Evolutionary conservation across 306 rosid species (phyloP).

Genomic region (Fragaria ananassa): DNA sequence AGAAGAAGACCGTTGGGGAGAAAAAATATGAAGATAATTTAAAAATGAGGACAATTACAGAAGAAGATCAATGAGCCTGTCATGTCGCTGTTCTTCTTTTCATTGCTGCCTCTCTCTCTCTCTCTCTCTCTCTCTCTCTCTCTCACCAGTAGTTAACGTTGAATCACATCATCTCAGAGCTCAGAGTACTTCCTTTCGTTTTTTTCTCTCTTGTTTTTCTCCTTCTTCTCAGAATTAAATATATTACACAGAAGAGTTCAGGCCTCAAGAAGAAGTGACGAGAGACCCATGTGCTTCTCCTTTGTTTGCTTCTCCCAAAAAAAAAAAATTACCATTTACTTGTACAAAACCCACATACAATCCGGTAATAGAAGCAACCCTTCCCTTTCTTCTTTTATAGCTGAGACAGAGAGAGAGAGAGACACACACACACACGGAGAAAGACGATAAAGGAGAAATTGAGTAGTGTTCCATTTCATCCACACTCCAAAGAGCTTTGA

Average conservation of each 20-base stretch:
- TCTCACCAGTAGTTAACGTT: conserved; percentile 35
- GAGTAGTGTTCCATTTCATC: conserved; percentile 17
- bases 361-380: not conserved
- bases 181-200: conserved; percentile 22
- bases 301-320: conserved; percentile 30
- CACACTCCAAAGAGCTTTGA: conserved; percentile 41
- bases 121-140: conserved; percentile 9
- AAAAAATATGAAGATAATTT: not conserved
- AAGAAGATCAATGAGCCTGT: conserved; percentile 41
- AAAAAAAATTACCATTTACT: not conserved
- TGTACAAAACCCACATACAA: conserved; percentile 31
- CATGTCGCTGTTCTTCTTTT: conserved; percentile 63
- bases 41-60: conserved; percentile 24
- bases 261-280: conserved; percentile 10
- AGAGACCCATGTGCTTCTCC: conserved; percentile 46
- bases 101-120: conserved; percentile 19
- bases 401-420: not conserved
- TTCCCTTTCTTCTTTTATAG: not conserved
- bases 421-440: not conserved
- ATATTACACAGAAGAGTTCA: not conserved
- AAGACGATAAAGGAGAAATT: not conserved
- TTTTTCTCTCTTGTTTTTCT: not conserved
- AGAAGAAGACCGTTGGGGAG: not conserved
- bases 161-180: conserved; percentile 58
- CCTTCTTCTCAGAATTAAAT: not conserved